These are phyloP conservation scores for Thalassiosira livingstoniorum DNA, from an alignment of 352 stramenopile species.

Conservation along the genomic window DNA sequence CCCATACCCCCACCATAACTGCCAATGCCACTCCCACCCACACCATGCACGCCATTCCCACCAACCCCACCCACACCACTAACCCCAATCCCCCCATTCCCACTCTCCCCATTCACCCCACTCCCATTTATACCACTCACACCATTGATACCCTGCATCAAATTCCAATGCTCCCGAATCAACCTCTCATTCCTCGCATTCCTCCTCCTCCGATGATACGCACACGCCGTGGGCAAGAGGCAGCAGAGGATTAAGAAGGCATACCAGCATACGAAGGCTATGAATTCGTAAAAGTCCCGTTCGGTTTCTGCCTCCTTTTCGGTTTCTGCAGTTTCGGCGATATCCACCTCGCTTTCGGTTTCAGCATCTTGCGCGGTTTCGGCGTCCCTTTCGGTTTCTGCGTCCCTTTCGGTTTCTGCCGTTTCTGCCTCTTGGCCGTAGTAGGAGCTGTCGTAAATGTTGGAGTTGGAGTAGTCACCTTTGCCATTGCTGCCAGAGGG, in stretches of 20 bases:
- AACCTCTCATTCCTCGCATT: conserved; percentile 31
- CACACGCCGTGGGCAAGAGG: conserved; percentile 71
- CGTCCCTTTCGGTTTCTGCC: not conserved
- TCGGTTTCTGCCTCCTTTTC: not conserved
- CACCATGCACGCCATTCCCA: not conserved
- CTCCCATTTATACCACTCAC: not conserved
- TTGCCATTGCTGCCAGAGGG: not conserved
- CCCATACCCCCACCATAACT: not conserved
- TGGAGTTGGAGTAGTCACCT: not conserved
- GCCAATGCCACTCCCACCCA: not conserved
- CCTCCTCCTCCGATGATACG: conserved; percentile 55
- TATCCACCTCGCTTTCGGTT: too few species aligned
- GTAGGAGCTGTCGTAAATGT: not conserved
- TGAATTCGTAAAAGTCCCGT: conserved; percentile 60
- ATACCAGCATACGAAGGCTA: conserved; percentile 78
- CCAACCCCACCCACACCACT: not conserved
- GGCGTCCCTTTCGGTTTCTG: not conserved
- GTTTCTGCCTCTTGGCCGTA: not conserved
- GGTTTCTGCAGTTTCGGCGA: not conserved
- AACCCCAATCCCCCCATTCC: not conserved
- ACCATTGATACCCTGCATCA: conserved; percentile 13
- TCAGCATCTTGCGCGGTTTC: not conserved
- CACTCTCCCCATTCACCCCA: not conserved
- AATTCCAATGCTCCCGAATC: conserved; percentile 17
- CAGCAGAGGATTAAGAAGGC: conserved; percentile 76